phyloP scores from a whole-genome alignment of 2,329 filamentous ascomycete species.

The Trichoderma afroharzianum region DNA sequence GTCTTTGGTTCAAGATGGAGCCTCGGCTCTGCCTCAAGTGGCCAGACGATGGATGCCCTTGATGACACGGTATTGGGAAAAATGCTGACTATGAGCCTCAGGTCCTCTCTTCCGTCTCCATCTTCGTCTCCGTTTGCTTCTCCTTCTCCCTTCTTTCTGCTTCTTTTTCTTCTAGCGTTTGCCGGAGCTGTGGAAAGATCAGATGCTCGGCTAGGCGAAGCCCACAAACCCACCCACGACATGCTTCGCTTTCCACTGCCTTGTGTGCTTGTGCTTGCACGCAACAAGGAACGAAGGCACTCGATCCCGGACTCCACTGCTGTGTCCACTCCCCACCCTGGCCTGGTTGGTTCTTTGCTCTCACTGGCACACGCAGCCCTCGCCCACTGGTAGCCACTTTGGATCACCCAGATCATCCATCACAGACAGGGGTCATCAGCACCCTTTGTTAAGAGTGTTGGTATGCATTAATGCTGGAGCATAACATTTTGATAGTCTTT shows the following conservation, averaged over 20 bases:
- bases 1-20: neutral
- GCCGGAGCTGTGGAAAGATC: neutral
- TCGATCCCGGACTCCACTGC: constrained; percentile 2
- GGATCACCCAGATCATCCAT: constrained; percentile 8
- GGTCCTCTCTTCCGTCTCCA: neutral
- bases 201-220: neutral
- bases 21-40: neutral
- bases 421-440: neutral
- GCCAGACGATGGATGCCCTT: neutral
- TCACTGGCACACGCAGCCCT: constrained; percentile 11
- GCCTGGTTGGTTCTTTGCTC: neutral
- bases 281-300: neutral
- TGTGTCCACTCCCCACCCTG: neutral
- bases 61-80: neutral
- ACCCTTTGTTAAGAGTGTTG: neutral
- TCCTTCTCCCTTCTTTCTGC: neutral
- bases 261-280: neutral
- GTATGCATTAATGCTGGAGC: neutral
- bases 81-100: neutral
- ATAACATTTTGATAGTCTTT: neutral
- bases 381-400: neutral
- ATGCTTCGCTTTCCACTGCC: neutral
- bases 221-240: neutral
- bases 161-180: neutral
- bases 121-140: neutral